These are phyloP conservation scores for Leptographium procerum DNA, from an alignment of 2,329 filamentous ascomycete species.

Conservation along the genomic window DNA sequence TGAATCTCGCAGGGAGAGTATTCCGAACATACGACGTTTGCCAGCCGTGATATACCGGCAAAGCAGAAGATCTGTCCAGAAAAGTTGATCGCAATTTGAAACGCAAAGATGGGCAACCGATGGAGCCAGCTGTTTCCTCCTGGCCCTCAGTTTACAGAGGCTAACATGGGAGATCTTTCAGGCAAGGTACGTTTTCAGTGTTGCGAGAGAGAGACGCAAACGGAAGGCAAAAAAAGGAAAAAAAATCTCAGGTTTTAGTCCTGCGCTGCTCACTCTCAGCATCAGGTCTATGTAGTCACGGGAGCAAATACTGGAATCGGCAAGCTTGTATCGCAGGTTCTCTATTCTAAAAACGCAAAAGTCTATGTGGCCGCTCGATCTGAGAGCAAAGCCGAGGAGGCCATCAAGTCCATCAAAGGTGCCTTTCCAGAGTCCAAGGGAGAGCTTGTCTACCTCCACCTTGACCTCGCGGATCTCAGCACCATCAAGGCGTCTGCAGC, in stretches of 20 bases:
- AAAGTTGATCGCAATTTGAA: too few species aligned
- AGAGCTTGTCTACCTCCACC: constrained; percentile 24
- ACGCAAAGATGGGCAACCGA: neutral
- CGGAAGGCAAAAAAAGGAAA: too few species aligned
- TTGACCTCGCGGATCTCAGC: constrained; percentile 25
- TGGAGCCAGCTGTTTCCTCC: neutral
- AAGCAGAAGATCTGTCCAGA: neutral
- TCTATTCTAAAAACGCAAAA: constrained; percentile 37
- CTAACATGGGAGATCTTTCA: neutral
- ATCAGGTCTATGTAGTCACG: constrained; percentile 31
- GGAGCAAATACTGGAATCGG: constrained; percentile 26
- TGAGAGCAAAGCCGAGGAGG: constrained; percentile 23
- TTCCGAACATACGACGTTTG: too few species aligned
- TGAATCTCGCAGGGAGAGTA: too few species aligned
- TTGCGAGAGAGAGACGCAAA: too few species aligned
- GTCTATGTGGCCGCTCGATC: constrained; percentile 38
- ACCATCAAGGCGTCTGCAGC: constrained; percentile 17
- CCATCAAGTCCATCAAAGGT: constrained; percentile 27
- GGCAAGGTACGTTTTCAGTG: neutral
- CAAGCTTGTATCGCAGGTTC: constrained; percentile 33
- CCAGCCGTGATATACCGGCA: too few species aligned
- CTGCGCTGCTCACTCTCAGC: too few species aligned
- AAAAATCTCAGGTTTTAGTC: neutral
- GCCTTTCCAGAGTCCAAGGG: constrained; percentile 20
- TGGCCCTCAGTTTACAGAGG: neutral